A percentile compares a stretch with the other conserved stretches of the same genome.
phyloP scores from a whole-genome alignment of 306 rosid genomes.

The Calophaca sinica region DNA sequence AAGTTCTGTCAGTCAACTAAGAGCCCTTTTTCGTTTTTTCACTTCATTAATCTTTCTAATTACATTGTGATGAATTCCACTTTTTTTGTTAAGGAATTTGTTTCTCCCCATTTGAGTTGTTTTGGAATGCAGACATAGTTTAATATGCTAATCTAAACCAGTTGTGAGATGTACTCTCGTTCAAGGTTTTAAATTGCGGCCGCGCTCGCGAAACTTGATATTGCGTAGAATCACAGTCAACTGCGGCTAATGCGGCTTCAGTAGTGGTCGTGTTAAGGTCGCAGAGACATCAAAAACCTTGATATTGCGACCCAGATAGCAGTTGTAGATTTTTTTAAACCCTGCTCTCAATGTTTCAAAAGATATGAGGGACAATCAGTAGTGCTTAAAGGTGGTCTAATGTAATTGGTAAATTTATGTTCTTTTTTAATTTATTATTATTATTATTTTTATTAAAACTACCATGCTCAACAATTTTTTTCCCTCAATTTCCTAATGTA shows the following conservation, averaged over 20 bases:
- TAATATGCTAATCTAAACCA: conserved; percentile 52
- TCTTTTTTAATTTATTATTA: too few relatives aligned
- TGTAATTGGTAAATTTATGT: conserved; percentile 55
- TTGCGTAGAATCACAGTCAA: background rate
- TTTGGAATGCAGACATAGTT: conserved; percentile 46
- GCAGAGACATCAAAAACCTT: too few relatives aligned
- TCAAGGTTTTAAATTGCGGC: background rate
- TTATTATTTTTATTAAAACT: conserved; percentile 31
- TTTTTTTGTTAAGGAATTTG: conserved; percentile 45
- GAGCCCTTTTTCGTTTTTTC: conserved; percentile 29
- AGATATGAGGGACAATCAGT: conserved; percentile 48
- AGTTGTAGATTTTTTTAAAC: too few relatives aligned
- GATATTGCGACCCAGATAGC: too few relatives aligned
- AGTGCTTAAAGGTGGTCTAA: conserved; percentile 54
- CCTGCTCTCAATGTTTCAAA: conserved; percentile 35
- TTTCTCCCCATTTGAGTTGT: conserved; percentile 47
- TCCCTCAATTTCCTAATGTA: conserved; percentile 40
- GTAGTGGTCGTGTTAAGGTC: too few relatives aligned
- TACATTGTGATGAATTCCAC: conserved; percentile 51
- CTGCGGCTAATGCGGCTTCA: background rate
- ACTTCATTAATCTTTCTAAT: conserved; percentile 45
- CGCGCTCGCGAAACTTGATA: background rate
- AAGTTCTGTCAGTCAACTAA: conserved; percentile 38
- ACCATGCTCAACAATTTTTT: conserved; percentile 25
- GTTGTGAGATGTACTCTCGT: conserved; percentile 47